Conservation (phyloP, 495 filamentous ascomycete species). For the Diplogelasinospora grovesii region DNA sequence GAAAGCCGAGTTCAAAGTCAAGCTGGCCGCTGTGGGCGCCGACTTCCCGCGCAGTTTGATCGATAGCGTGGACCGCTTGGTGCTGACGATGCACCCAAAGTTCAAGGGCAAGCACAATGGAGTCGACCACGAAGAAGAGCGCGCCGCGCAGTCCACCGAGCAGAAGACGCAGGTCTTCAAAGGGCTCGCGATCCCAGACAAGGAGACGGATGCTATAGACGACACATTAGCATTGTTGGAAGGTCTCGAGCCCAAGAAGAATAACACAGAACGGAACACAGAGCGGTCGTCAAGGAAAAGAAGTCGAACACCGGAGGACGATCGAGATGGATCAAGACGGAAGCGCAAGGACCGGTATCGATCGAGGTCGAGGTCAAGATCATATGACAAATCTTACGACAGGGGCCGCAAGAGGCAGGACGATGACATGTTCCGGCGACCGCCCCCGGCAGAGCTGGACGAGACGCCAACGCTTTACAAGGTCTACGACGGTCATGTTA, state of each 20-base stretch:
- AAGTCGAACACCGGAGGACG: constrained; percentile 61
- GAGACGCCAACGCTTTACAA: constrained; percentile 77
- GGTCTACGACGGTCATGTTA: constrained; percentile 82
- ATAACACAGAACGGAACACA: constrained; percentile 26
- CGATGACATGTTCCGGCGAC: constrained; percentile 60
- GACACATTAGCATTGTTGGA: constrained; percentile 92
- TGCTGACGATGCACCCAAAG: constrained; percentile 85
- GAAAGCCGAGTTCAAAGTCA: constrained; percentile 61
- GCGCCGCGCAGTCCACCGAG: constrained; percentile 33
- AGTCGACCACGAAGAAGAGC: constrained; percentile 37
- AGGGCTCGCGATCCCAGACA: constrained; percentile 83
- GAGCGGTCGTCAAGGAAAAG: constrained; percentile 51
- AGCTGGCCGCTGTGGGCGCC: constrained; percentile 63
- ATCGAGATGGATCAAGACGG: constrained; percentile 42
- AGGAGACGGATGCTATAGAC: constrained; percentile 67
- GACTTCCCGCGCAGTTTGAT: constrained; percentile 87
- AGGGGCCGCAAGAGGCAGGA: constrained; percentile 54
- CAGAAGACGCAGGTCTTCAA: constrained; percentile 78
- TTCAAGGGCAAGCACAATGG: constrained; percentile 48
- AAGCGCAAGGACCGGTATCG: constrained; percentile 44
- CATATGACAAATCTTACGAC: too few species aligned
- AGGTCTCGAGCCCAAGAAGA: constrained; percentile 65
- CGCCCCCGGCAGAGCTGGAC: constrained; percentile 71
- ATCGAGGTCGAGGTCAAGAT: constrained; percentile 42
- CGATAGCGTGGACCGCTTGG: constrained; percentile 82